Base-by-base conservation (phyloP, 371 early-diverging fungal genomes). In the Syncephalastrum contaminatum region DNA sequence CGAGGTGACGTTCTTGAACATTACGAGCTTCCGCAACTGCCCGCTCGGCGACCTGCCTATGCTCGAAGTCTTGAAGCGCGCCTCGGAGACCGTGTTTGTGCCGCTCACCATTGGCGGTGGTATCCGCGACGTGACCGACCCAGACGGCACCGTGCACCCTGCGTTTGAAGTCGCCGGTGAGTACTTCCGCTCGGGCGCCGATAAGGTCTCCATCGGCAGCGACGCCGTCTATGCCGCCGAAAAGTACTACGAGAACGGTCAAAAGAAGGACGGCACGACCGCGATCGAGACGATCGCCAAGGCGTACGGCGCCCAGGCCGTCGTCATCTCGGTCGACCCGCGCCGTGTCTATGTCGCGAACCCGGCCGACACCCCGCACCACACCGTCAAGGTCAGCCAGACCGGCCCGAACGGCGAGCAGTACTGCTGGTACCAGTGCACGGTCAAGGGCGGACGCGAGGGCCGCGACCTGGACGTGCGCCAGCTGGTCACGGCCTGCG, bases 31-130 rank as follows among this genome's bases (percentile, higher is more conserved):
- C 88, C 86, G 96, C 54, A 89, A 93, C 73, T 81, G 85, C 51
- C 97, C 97, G 1, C 72, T 98, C 44, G 64, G 72, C 21, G 99
- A 98, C 71, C 76, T 87, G 54, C 97, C 99, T 50, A 97, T 97
- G 97, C 73, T 98, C 8, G 89, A 96, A 66, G 94, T 98, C 8
- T 73, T 98, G 39, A 74, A 82, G 45, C 83, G 84, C 40, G 85
- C 97, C 0, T 92, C 93, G n/a, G 88, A 92, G 64, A 82, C 86
- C 0, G 91, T 97, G 20, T 98, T 98, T 79, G 98, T 97, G 6
- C 99, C 99, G 10, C 80, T 98, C 69, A 97, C 97, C 4, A 94
- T 98, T 61, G 99, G 99, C 57, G 99, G 99, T 43, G 99, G 99
- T 43, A 97, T 98, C 69, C 88, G 97, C 52, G 93, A 95, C 61